Evolutionary conservation across 2,329 filamentous ascomycete species (phyloP).

Genomic region (Sphaerostilbella broomeana): DNA sequence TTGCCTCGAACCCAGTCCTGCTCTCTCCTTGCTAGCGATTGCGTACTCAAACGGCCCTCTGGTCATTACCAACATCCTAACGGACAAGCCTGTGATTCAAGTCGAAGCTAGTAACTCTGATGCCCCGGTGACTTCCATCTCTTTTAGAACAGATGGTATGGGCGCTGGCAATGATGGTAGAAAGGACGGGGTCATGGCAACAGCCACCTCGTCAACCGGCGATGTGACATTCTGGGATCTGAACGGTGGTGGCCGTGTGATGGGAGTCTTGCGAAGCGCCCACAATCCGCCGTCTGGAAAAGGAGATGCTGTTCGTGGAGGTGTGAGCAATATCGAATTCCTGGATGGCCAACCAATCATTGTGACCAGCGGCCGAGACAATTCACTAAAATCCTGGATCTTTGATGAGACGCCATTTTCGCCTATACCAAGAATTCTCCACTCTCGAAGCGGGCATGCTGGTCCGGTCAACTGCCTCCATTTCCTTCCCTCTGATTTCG

Average conservation of each 20-base stretch:
- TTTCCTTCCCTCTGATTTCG: slow-evolving; percentile 82
- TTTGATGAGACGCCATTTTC: slow-evolving; percentile 91
- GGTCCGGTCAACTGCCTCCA: slow-evolving; percentile 74
- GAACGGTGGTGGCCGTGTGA: slow-evolving; percentile 78
- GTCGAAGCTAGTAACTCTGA: slow-evolving; percentile 60
- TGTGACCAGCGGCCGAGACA: slow-evolving; percentile 85
- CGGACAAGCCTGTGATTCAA: slow-evolving; percentile 65
- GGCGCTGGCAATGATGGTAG: slow-evolving; percentile 84
- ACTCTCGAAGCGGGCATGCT: slow-evolving; percentile 82
- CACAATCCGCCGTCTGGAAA: slow-evolving; percentile 66
- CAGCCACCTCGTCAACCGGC: slow-evolving; percentile 68
- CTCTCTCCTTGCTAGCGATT: slow-evolving; percentile 78
- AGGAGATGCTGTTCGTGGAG: slow-evolving; percentile 56
- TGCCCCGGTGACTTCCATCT: slow-evolving; percentile 69
- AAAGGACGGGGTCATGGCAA: slow-evolving; percentile 88
- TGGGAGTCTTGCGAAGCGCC: slow-evolving; percentile 78
- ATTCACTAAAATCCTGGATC: slow-evolving; percentile 92
- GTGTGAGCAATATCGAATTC: slow-evolving; percentile 84
- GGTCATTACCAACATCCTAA: slow-evolving; percentile 73
- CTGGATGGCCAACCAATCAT: slow-evolving; percentile 83
- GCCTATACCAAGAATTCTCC: slow-evolving; percentile 75
- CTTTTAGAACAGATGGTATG: slow-evolving; percentile 82
- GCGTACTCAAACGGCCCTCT: slow-evolving; percentile 76
- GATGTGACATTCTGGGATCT: slow-evolving; percentile 97
- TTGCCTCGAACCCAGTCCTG: slow-evolving; percentile 76